Evolutionary conservation across 352 stramenopile genomes (phyloP), one percentile per base, ranked within the genome.

Genomic region (Pythium dissimile): DNA sequence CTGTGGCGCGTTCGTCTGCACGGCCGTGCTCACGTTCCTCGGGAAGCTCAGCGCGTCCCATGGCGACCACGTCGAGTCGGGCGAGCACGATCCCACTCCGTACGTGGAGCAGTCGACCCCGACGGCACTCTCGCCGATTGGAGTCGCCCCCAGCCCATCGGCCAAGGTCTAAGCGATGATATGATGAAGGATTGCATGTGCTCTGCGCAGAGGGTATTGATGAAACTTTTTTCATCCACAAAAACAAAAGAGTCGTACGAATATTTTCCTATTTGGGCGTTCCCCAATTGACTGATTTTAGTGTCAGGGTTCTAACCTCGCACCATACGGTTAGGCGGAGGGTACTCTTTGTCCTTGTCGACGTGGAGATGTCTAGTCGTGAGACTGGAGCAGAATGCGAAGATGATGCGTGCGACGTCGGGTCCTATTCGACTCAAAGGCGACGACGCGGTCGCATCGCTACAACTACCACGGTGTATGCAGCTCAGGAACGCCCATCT

Each of bases 1-100:
- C 0, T 68, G 74, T 38, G 67, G 41, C n/a, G 59, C 47, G 2
- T 72, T 72, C 31, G 37, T 72, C 35, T 61, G 50, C 54, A 66
- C 50, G 16, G 42, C 56, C 38, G 60, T 52, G 10, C 34, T 72
- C 38, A 62, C 27, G 11, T 66, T 72, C 50, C 15, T 63, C 26
- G 31, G 15, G 38, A 24, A n/a, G 16, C 41, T 60, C 16, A 3
- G 28, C 16, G 13, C 16, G 1, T n/a, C 23, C 9, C 27, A 18
- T 3, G 13, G 2, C 13, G 32, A 12, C 18, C n/a, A 50, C 30
- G 8, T 10, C 1, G 41, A 42, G 46, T 41, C 60, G 20, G 46
- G 34, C 46, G 27, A 54, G 12, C 24, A 56, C 23, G 18, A 28
- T 16, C 12, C 45, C 2, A 55, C 21, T 15, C 54, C 54, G 32